Percentiles rank a stretch among this genome's conserved stretches.
These are phyloP conservation scores for Pseudoturritis turrita DNA, from an alignment of 345 rosid species.

Conservation along the genomic window DNA sequence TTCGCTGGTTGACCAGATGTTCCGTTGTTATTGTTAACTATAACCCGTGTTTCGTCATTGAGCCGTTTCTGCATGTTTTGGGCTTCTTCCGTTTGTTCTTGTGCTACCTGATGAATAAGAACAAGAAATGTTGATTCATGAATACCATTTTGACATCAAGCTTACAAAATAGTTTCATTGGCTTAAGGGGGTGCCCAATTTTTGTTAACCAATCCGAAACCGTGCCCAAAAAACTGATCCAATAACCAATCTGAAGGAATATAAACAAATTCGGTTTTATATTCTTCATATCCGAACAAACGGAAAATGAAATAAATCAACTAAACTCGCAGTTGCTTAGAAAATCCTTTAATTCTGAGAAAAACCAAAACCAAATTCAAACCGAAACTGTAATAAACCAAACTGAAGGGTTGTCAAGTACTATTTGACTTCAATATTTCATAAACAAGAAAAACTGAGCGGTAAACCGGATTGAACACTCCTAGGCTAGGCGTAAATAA, in stretches of 20 bases:
- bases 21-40: constrained; percentile 28
- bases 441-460: too few relatives aligned
- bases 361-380: background rate
- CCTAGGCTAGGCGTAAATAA: background rate
- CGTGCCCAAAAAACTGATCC: too few relatives aligned
- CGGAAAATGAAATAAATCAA: too few relatives aligned
- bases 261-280: too few relatives aligned
- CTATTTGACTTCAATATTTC: too few relatives aligned
- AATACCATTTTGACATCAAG: background rate
- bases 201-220: background rate
- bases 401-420: too few relatives aligned
- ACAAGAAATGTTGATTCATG: background rate
- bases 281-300: too few relatives aligned
- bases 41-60: constrained; percentile 22
- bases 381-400: too few relatives aligned
- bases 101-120: constrained; percentile 50
- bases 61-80: constrained; percentile 57
- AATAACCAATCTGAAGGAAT: too few relatives aligned
- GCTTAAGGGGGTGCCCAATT: background rate
- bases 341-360: background rate
- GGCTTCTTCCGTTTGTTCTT: constrained; percentile 65
- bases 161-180: background rate
- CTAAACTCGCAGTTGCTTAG: too few relatives aligned
- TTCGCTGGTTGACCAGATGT: constrained; percentile 45
- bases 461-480: background rate